phyloP scores from a whole-genome alignment of 768 basidiomycete genomes.

The Hygrophoropsis aurantiaca region DNA sequence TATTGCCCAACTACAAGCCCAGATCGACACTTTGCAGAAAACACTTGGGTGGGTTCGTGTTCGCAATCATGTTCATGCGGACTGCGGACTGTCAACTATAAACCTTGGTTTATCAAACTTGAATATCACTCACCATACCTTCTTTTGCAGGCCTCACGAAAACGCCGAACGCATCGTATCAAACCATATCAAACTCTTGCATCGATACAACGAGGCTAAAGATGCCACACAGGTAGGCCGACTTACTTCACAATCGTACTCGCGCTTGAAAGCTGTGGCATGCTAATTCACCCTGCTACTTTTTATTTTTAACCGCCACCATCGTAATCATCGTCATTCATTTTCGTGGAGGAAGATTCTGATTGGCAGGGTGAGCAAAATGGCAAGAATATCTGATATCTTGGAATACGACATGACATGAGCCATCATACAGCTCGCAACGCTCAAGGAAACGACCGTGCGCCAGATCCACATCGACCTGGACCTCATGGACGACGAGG shows the following conservation, averaged over 20 bases:
- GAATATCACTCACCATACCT: neutral
- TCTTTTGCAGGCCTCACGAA: conserved; percentile 35
- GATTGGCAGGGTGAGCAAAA: conserved; percentile 65
- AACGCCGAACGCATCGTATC: conserved; percentile 62
- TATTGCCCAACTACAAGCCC: conserved; percentile 45
- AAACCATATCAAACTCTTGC: conserved; percentile 68
- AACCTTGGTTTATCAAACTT: neutral
- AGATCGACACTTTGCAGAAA: conserved; percentile 47
- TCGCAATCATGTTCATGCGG: neutral
- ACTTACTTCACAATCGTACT: too few species aligned
- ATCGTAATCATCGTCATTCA: neutral
- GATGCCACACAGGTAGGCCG: conserved; percentile 83
- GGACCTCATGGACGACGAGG: conserved; percentile 61
- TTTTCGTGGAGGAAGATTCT: conserved; percentile 74
- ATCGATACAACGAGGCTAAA: conserved; percentile 79
- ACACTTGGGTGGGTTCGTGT: conserved; percentile 41
- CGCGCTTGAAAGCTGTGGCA: too few species aligned
- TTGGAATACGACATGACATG: conserved; percentile 8
- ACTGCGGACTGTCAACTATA: neutral
- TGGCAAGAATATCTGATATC: neutral
- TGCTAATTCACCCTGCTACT: conserved; percentile 4
- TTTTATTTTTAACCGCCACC: too few species aligned
- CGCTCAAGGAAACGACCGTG: conserved; percentile 66
- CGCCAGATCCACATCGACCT: conserved; percentile 74
- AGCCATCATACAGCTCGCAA: conserved; percentile 57